Conservation (phyloP, 352 stramenopile species). For the Phytopythium helicoides region DNA sequence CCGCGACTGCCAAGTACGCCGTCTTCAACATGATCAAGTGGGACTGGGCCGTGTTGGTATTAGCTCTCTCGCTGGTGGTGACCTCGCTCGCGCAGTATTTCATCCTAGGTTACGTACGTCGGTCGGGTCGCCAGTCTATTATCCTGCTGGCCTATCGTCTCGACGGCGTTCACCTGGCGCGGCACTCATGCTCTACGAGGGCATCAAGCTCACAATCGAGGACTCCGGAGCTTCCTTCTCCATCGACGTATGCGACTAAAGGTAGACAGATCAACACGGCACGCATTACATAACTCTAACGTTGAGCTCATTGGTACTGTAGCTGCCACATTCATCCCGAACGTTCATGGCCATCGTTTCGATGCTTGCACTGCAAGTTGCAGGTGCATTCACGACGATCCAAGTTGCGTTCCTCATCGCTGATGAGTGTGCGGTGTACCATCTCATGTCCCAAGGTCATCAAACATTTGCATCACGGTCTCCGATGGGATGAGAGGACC, state of each 20-base stretch:
- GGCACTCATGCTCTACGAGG: constrained; percentile 50
- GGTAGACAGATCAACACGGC: too few species aligned
- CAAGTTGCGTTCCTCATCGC: neutral
- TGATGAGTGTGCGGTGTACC: constrained; percentile 1
- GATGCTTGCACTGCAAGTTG: too few species aligned
- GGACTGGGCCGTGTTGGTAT: constrained; percentile 42
- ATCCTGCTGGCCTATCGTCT: constrained; percentile 52
- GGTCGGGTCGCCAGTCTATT: constrained; percentile 47
- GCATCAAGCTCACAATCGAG: constrained; percentile 42
- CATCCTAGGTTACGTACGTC: constrained; percentile 45
- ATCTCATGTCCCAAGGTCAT: too few species aligned
- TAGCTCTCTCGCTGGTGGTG: constrained; percentile 36
- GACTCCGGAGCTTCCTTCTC: constrained; percentile 32
- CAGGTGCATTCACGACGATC: neutral
- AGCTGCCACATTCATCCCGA: too few species aligned
- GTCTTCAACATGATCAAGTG: constrained; percentile 57
- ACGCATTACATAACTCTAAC: too few species aligned
- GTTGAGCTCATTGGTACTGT: too few species aligned
- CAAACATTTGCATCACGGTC: too few species aligned
- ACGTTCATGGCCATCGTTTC: too few species aligned
- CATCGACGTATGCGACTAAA: constrained; percentile 33
- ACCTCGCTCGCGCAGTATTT: constrained; percentile 44
- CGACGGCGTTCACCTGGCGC: constrained; percentile 38
- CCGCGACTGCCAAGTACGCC: constrained; percentile 51
- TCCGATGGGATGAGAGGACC: too few species aligned